phyloP scores from a whole-genome alignment of 2,329 filamentous ascomycete genomes.

The Cytospora mali region DNA sequence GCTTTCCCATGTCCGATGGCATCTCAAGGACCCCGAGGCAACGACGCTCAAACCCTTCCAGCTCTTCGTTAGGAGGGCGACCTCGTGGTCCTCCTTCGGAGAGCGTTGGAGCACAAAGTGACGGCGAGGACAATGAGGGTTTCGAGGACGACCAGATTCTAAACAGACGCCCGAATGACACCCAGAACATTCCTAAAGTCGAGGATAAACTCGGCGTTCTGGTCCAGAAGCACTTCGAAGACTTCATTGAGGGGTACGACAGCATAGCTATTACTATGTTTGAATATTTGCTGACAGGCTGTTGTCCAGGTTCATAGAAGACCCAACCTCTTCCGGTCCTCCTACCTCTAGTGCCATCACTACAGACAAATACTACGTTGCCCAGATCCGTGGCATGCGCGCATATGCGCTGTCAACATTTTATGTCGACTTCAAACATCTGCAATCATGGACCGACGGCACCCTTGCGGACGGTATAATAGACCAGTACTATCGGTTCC shows the following conservation, averaged over 20 bases:
- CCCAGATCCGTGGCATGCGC: constrained; percentile 78
- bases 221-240: constrained; percentile 75
- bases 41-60: constrained; percentile 49
- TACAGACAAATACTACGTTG: constrained; percentile 82
- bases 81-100: constrained; percentile 65
- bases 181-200: constrained; percentile 65
- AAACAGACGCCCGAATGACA: constrained; percentile 49
- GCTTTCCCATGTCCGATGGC: constrained; percentile 60
- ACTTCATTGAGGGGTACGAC: constrained; percentile 74
- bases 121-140: constrained; percentile 60
- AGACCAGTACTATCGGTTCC: constrained; percentile 90
- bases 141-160: constrained; percentile 68
- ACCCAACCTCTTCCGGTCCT: constrained; percentile 62
- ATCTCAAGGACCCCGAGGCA: constrained; percentile 50
- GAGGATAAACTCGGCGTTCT: constrained; percentile 76
- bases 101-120: constrained; percentile 60
- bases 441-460: constrained; percentile 75
- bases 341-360: constrained; percentile 71
- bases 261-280: constrained; percentile 1
- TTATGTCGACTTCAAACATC: constrained; percentile 85
- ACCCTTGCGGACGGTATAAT: constrained; percentile 84
- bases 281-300: constrained; percentile 15
- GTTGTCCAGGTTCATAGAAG: constrained; percentile 63
- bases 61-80: constrained; percentile 49
- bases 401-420: constrained; percentile 78